Conservation (phyloP, 805 yeast genomes). For the Blastobotrys parvus region DNA sequence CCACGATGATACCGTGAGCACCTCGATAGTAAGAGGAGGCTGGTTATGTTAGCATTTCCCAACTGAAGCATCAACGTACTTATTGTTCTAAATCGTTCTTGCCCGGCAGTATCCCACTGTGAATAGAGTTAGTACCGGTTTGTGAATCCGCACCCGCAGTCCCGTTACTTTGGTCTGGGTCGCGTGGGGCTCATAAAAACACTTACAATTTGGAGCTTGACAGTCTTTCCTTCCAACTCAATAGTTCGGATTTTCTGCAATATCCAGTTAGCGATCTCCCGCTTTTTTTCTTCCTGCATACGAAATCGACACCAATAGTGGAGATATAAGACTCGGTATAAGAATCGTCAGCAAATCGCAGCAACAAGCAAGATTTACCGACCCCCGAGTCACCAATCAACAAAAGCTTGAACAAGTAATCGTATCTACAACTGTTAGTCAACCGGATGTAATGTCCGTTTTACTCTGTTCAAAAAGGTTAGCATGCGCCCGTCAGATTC, state of each 20-base stretch:
- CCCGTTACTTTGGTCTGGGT: too few species aligned
- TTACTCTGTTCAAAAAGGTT: too few species aligned
- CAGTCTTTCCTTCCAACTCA: slow-evolving; percentile 93
- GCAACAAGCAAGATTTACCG: slow-evolving; percentile 89
- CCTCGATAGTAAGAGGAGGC: slow-evolving; percentile 97
- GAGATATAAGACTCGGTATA: slow-evolving; percentile 95
- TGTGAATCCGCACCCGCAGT: background rate
- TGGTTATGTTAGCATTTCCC: too few species aligned
- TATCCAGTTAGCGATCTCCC: too few species aligned
- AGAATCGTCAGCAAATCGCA: slow-evolving; percentile 95
- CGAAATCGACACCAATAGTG: slow-evolving; percentile 95
- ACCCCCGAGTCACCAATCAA: slow-evolving; percentile 98
- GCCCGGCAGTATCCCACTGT: slow-evolving; percentile 97
- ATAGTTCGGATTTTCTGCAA: slow-evolving; percentile 39
- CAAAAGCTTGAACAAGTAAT: slow-evolving; percentile 87
- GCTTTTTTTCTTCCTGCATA: too few species aligned
- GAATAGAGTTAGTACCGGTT: background rate
- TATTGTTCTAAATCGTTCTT: slow-evolving; percentile 95
- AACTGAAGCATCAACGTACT: too few species aligned
- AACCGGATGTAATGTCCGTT: too few species aligned
- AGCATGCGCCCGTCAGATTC: too few species aligned
- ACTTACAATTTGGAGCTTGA: slow-evolving; percentile 74
- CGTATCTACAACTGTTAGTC: too few species aligned
- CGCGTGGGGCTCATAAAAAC: too few species aligned
- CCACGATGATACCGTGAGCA: slow-evolving; percentile 96